Base-by-base conservation (phyloP, 2,329 filamentous ascomycete genomes). In the Geosmithia flava region DNA sequence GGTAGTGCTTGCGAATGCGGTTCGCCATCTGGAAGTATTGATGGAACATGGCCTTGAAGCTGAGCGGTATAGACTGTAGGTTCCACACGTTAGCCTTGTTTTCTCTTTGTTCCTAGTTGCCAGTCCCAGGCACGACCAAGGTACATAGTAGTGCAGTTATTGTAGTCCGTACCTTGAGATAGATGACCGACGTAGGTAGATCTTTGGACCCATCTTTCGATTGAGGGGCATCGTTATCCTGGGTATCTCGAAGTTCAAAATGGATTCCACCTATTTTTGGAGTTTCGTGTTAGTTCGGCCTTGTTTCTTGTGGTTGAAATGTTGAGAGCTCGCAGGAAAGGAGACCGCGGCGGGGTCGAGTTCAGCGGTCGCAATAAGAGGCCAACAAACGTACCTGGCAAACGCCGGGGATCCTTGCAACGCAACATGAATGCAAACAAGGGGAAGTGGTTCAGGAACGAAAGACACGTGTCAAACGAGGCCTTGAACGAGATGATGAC, bases 381-480 rank as follows among this genome's bases (percentile, higher is more conserved):
- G 17, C 10, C 20, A 27, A 19, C 5, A 48, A n/a, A 63, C 69
- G 56, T 65, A 82, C 87, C 91, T 51, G 93, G 93, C 55, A 98
- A 72, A 62, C 93, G 81, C 62, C 82, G 76, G 8, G 90, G 88
- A 65, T 98, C 94, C 65, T 98, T 98, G 56, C 96, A 74, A 57
- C 91, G 79, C 51, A 98, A 72, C 94, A 98, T 98, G 49, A 97
- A 71, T 27, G 93, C 93, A 67, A 98, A 98, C 16, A 98, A 76
- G 7, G 93, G 94, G 57, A 98, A 98, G 65, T 98, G 94, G 61
- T 98, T 98, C 49, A 98, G 68, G 66, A 87, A 96, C 42, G 93
- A 94, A 55, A 98, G 75, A 57, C 89, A 76, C 2, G 91, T 96
- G 66, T 98, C 93, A 49, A 98, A 81, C 16, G 80, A 76, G 13